Conservation (phyloP, 148 eudicot species). For the Vaccinium myrtillus region DNA sequence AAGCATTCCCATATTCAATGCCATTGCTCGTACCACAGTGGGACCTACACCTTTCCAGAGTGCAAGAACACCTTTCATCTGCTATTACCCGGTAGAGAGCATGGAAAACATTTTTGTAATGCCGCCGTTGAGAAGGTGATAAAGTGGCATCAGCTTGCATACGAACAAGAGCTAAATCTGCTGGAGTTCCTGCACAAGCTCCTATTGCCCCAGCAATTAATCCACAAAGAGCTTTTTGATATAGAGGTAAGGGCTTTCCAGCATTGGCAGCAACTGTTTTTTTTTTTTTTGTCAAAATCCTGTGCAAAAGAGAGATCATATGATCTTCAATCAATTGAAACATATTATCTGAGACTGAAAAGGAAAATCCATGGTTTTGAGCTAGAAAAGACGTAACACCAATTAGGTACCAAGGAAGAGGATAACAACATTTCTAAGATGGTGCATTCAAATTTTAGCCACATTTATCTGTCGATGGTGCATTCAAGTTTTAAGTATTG, state of each 20-base stretch:
- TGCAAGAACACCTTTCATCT: slow-evolving; percentile 73
- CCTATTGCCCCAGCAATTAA: slow-evolving; percentile 92
- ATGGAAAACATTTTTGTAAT: slow-evolving; percentile 79
- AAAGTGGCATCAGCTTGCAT: slow-evolving; percentile 97
- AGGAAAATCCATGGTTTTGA: background rate
- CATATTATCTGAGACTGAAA: background rate
- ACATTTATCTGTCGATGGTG: background rate
- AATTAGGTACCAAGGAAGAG: background rate
- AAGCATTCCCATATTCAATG: slow-evolving; percentile 95
- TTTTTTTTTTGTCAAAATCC: slow-evolving; percentile 62
- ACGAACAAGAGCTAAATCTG: slow-evolving; percentile 83
- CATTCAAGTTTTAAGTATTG: background rate
- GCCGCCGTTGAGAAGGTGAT: slow-evolving; percentile 62
- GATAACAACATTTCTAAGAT: background rate
- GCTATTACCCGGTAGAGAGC: slow-evolving; percentile 67
- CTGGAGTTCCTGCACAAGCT: slow-evolving; percentile 82
- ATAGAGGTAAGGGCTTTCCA: slow-evolving; percentile 85
- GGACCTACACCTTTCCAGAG: slow-evolving; percentile 94
- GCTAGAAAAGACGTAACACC: background rate
- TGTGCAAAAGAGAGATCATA: slow-evolving; percentile 10
- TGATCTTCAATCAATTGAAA: background rate
- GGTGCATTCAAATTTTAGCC: background rate
- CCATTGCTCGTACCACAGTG: slow-evolving; percentile 90
- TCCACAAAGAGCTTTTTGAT: slow-evolving; percentile 90
- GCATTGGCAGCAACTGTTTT: slow-evolving; percentile 76